Conservation (phyloP, 345 rosid species). For the Streptanthus diversifolius region DNA sequence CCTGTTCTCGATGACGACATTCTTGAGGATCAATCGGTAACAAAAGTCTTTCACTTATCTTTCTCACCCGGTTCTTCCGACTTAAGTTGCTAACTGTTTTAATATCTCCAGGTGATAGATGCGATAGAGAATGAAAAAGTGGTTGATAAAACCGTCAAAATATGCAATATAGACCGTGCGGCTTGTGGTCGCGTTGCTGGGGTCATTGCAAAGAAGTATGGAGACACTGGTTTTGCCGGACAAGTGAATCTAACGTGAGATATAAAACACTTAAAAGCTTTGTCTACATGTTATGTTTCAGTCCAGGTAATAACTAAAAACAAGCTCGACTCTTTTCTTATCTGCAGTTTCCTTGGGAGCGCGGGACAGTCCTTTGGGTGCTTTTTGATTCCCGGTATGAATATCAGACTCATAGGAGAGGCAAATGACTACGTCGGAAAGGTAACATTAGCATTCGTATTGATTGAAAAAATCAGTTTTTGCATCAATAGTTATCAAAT, state of each 20-base stretch:
- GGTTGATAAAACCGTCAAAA: constrained; percentile 61
- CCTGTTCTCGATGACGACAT: constrained; percentile 74
- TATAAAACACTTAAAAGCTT: not conserved
- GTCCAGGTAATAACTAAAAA: constrained; percentile 16
- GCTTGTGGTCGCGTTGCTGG: constrained; percentile 95
- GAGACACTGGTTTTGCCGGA: constrained; percentile 98
- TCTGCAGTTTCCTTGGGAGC: constrained; percentile 78
- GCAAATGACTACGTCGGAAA: constrained; percentile 97
- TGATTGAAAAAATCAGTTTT: not conserved
- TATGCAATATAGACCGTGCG: constrained; percentile 94
- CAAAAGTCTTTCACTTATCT: not conserved
- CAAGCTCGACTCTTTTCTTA: constrained; percentile 16
- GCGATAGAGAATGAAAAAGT: constrained; percentile 85
- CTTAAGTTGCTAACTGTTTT: constrained; percentile 4
- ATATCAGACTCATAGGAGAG: constrained; percentile 84
- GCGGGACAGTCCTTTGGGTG: constrained; percentile 98
- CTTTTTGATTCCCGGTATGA: constrained; percentile 98
- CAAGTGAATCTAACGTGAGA: constrained; percentile 92
- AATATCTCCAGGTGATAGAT: constrained; percentile 50
- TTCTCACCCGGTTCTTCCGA: not conserved
- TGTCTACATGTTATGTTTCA: not conserved
- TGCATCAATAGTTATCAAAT: not conserved
- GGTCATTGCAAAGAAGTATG: constrained; percentile 85
- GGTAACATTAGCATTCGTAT: constrained; percentile 42
- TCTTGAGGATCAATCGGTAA: constrained; percentile 89